Base-by-base conservation (phyloP, 345 rosid species). In the Salix udensis region DNA sequence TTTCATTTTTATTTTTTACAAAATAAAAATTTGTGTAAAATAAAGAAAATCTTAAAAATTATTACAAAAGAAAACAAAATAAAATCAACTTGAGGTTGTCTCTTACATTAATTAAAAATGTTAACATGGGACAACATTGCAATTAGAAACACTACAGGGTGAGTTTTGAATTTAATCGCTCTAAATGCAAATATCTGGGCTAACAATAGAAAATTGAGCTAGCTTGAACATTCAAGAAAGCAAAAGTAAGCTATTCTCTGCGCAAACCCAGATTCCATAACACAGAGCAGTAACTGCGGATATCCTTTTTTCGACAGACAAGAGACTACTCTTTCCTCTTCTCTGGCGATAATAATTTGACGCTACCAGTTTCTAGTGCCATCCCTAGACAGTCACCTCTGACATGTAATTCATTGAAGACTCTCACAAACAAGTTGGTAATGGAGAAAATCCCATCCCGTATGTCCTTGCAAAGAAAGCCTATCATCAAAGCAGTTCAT, bases 271-370 rank as follows among this genome's bases (percentile, higher is more conserved):
- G 81, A 68, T 86, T 66, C 73, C 86, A 76, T 82, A 89, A 10
- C 62, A 84, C 39, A 82, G 71, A 76, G 34, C 67, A 44, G 53
- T 76, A n/a, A 74, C 70, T 37, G 62, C 88, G 4, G 48, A 44
- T 44, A 44, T 12, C 15, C 13, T 44, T 44, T 1, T 44, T 90
- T 12, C 91, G 87, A 84, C 89, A 82, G 65, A 79, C 89, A 18
- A 84, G 98, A 79, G 99, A 95, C 77, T 93, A 95, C 86, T 95
- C 98, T 9, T 95, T 91, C 73, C 83, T 93, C 37, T 76, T 87
- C 9, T 87, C 92, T 9, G 90, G 90, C 69, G 91, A 93, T 34
- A 68, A 82, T 26, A 87, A 76, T 78, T 60, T 86, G 87, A 58
- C 92, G 28, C 91, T 75, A 70, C 87, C 60, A 85, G 30, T 40